Evolutionary conservation across 1,284 basidiomycete genomes (phyloP).

Genomic region (Malassezia psittaci): DNA sequence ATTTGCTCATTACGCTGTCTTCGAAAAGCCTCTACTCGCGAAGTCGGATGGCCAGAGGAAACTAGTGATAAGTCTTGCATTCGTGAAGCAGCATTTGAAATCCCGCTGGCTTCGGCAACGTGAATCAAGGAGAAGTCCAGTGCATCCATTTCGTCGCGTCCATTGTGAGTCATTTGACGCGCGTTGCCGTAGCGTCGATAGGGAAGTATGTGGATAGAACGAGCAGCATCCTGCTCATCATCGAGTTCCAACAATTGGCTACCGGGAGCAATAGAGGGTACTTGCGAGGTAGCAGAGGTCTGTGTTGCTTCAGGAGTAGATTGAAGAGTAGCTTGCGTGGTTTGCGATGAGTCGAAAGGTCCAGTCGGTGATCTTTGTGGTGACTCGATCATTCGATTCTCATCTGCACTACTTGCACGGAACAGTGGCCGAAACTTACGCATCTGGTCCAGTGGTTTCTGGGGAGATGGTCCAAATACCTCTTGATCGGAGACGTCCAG

Average conservation of each 20-base stretch:
- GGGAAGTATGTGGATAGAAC: neutral
- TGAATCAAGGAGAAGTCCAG: neutral
- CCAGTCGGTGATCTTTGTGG: neutral
- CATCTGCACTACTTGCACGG: neutral
- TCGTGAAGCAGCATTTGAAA: neutral
- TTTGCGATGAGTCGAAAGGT: neutral
- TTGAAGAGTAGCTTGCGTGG: neutral
- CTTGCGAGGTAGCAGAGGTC: slow-evolving; percentile 3
- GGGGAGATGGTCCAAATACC: slow-evolving; percentile 11
- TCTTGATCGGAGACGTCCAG: neutral
- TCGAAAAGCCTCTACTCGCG: neutral
- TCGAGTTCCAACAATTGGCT: neutral
- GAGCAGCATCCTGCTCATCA: neutral
- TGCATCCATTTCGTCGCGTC: neutral
- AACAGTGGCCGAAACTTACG: slow-evolving; percentile 11
- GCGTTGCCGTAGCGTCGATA: slow-evolving; percentile 14
- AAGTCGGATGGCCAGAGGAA: neutral
- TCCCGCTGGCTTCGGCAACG: neutral
- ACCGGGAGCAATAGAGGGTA: neutral
- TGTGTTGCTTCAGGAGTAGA: neutral
- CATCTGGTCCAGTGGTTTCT: neutral
- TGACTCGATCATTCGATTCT: neutral
- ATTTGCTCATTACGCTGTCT: neutral
- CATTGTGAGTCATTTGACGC: neutral
- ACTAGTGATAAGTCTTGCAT: neutral